A percentile compares a stretch with the other conserved stretches of the same genome.
phyloP scores from a whole-genome alignment of 2,329 filamentous ascomycete genomes.

The Colletotrichum sublineola region DNA sequence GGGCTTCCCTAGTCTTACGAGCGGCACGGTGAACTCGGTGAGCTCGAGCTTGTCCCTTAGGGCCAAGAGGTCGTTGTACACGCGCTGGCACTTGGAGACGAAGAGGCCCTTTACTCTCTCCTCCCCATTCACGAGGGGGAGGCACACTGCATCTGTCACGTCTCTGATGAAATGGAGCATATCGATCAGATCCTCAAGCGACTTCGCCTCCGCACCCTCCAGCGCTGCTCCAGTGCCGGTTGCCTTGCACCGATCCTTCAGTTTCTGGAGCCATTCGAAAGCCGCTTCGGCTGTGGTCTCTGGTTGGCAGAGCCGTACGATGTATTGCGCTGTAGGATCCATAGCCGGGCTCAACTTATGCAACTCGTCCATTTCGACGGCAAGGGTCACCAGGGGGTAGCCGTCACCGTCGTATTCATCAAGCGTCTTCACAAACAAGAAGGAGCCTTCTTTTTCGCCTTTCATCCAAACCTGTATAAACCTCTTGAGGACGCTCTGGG shows the following conservation, averaged over 20 bases:
- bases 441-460: not conserved
- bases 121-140: not conserved
- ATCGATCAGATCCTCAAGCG: not conserved
- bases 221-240: not conserved
- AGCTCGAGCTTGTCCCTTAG: not conserved
- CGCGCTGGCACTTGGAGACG: not conserved
- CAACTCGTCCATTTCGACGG: not conserved
- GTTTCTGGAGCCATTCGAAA: not conserved
- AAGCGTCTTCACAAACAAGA: not conserved
- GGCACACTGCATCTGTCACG: not conserved
- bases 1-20: not conserved
- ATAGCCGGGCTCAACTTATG: not conserved
- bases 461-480: not conserved
- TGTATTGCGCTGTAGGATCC: accelerated
- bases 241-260: not conserved
- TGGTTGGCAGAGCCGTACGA: not conserved
- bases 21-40: not conserved
- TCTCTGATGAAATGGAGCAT: not conserved
- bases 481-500: not conserved
- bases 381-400: not conserved
- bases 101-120: not conserved
- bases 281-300: not conserved
- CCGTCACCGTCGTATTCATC: not conserved
- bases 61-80: not conserved
- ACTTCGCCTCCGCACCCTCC: not conserved